A percentile compares a stretch with the other conserved stretches of the same genome.
Conservation (phyloP, 495 filamentous ascomycete species). For the Glutinoglossum americanum region DNA sequence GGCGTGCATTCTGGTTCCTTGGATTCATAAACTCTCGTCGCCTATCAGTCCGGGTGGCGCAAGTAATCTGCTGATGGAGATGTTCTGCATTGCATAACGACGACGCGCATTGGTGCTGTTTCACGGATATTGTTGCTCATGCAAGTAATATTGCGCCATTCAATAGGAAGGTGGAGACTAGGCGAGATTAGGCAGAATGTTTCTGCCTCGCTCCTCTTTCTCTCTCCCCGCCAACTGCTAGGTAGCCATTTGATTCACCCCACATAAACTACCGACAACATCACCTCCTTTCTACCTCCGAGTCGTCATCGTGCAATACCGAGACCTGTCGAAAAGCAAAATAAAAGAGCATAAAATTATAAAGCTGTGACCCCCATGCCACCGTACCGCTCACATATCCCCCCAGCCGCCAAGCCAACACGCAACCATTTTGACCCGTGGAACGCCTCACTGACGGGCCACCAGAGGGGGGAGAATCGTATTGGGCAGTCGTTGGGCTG, state of each 20-base stretch:
- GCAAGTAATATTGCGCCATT: neutral
- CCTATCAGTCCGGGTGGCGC: too few relatives aligned
- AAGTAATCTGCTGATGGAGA: too few relatives aligned
- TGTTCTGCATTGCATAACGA: too few relatives aligned
- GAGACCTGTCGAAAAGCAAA: neutral
- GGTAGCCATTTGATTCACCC: neutral
- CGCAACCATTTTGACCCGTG: constrained; percentile 45
- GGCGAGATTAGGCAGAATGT: too few relatives aligned
- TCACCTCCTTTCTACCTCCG: too few relatives aligned
- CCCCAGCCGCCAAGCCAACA: neutral
- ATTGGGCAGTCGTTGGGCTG: constrained; percentile 36
- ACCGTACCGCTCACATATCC: neutral
- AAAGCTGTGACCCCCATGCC: neutral
- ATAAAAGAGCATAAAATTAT: neutral
- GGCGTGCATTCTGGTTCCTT: too few relatives aligned
- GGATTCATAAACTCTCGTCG: too few relatives aligned
- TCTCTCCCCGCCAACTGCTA: neutral
- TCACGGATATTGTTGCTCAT: too few relatives aligned
- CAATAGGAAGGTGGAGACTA: neutral
- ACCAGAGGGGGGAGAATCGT: constrained; percentile 49
- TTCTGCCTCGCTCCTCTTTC: neutral
- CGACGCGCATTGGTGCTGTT: too few relatives aligned
- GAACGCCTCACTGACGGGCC: constrained; percentile 61
- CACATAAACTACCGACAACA: neutral
- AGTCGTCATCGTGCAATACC: too few relatives aligned